phyloP scores from a whole-genome alignment of 306 rosid genomes.

The Quercus gilva region DNA sequence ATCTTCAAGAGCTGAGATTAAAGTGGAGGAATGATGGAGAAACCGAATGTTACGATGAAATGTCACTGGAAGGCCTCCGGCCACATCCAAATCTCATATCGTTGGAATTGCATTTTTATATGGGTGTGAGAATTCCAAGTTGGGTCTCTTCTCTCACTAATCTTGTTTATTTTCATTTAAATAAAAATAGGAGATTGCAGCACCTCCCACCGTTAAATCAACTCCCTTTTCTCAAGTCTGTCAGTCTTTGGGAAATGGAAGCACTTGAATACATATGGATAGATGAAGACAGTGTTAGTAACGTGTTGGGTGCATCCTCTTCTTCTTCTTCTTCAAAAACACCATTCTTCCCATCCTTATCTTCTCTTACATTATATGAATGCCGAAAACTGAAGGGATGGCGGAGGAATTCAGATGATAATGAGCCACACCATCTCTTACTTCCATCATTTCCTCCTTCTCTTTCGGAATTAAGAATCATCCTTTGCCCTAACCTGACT shows the following conservation, averaged over 20 bases:
- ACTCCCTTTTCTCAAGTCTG: background rate
- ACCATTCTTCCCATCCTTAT: background rate
- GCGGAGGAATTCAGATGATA: conserved; percentile 1
- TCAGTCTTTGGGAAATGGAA: fast-evolving
- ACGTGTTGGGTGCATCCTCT: no score
- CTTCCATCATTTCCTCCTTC: no score
- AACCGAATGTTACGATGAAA: background rate
- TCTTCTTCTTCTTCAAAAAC: no score
- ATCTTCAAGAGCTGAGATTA: fast-evolving
- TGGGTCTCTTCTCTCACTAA: background rate
- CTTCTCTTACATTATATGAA: background rate
- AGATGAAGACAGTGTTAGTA: background rate
- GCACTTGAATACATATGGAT: background rate
- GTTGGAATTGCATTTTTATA: background rate
- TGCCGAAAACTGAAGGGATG: conserved; percentile 20
- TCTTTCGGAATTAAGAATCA: fast-evolving
- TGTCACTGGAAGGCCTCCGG: background rate
- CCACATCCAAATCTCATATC: background rate
- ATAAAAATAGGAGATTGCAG: fast-evolving
- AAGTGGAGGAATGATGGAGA: no score
- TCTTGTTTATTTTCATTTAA: fast-evolving
- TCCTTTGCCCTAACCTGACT: no score
- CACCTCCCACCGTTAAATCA: background rate
- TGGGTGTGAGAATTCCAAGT: background rate
- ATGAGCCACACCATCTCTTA: background rate